Evolutionary conservation across 2,329 filamentous ascomycete genomes (phyloP), one percentile per base, ranked within the genome.

Genomic region (Purpureocillium lavendulum): DNA sequence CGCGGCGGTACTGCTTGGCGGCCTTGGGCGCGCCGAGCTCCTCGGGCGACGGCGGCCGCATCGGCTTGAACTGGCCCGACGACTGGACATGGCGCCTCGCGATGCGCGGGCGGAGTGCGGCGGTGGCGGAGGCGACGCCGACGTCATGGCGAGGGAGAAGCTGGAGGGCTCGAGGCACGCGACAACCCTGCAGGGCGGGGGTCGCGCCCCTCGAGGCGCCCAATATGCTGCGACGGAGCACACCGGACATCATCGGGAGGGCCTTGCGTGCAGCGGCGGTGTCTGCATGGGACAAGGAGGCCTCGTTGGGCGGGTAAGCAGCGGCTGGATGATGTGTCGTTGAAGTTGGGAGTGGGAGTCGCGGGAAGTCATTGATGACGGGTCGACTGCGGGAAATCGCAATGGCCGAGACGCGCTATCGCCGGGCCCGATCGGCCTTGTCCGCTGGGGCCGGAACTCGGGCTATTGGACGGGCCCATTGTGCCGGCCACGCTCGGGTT

Each of bases 41-140:
- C 43, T 74, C 75, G 6, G 89, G 89, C 4, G 85, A 79, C 1
- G 88, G 88, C 6, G 89, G 89, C 0, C 76, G 72, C 50, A 88
- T 75, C 12, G 80, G 76, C 46, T 80, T 69, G 56, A 80, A 86
- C 43, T 68, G 67, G 29, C 61, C 57, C 7, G 56, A 51, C 24
- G 54, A 55, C 42, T 60, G 59, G 39, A 59, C 41, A 41, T 49
- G 48, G 41, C 56, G 54, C 34, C 42, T 41, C 31, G 42, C 14
- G 11, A 26, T 26, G 21, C 6, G 12, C 11, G 5, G 30, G 7
- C 16, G 30, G 35, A 24, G 32, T 32, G 43, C 43, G 37, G 40
- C 43, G 42, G 39, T 39, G 30, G 33, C 38, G 39, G 14, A 10
- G 21, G 29, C 11, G 11, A 6, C 29, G 29, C 4, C 29, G 29